Percentiles rank a stretch among this genome's conserved stretches.
Evolutionary conservation across 371 early-diverging fungal genomes (phyloP).

Genomic region (Mortierella sp.): DNA sequence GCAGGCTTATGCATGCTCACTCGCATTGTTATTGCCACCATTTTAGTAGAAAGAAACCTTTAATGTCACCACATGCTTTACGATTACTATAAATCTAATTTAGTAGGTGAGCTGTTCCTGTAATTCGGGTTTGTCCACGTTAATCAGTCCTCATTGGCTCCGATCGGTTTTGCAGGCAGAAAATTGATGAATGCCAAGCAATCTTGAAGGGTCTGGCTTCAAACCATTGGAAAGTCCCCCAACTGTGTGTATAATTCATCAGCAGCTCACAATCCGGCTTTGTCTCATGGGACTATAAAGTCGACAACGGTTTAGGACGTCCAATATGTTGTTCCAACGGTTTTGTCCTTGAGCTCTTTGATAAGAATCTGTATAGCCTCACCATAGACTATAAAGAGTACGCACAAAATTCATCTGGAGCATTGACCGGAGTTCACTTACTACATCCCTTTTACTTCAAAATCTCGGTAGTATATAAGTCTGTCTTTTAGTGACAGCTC

Average conservation of each 20-base stretch:
- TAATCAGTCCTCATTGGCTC: not conserved
- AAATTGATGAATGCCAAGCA: not conserved
- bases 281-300: not conserved
- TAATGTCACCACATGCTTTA: not conserved
- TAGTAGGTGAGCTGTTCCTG: too few species aligned
- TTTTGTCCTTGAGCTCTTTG: not conserved
- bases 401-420: too few species aligned
- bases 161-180: not conserved
- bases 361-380: not conserved
- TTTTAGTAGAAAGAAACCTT: not conserved
- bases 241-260: not conserved
- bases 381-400: too few species aligned
- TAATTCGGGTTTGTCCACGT: too few species aligned
- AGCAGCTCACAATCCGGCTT: not conserved
- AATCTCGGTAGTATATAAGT: too few species aligned
- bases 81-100: not conserved
- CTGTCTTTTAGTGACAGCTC: too few species aligned
- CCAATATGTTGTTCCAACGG: not conserved
- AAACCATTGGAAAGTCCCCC: not conserved
- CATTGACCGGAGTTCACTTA: too few species aligned
- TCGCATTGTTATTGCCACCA: not conserved
- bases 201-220: not conserved
- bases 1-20: not conserved
- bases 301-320: conserved; percentile 1
- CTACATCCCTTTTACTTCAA: too few species aligned